phyloP scores from a whole-genome alignment of 2,329 filamentous ascomycete species.

The Fusarium virguliforme region DNA sequence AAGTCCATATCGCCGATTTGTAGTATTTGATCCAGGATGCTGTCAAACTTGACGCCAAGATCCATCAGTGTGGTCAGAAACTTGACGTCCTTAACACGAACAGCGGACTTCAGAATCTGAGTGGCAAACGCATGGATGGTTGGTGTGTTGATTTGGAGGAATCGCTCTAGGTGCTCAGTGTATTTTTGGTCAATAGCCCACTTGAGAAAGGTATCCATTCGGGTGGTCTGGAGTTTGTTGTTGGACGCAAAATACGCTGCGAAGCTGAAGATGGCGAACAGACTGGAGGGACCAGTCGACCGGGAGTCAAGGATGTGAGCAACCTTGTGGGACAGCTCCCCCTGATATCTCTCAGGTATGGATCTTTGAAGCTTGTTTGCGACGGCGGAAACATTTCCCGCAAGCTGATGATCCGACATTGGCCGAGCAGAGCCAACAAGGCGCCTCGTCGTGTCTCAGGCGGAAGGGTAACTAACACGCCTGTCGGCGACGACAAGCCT shows the following conservation, averaged over 20 bases:
- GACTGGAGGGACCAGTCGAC: conserved; percentile 1
- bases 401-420: neutral
- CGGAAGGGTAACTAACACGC: neutral
- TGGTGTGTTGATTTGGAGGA: conserved; percentile 7
- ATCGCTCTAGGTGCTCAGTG: neutral
- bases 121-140: conserved; percentile 13
- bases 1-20: neutral
- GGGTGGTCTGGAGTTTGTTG: neutral
- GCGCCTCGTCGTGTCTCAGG: conserved; percentile 2
- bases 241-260: conserved; percentile 8
- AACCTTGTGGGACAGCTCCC: conserved; percentile 4
- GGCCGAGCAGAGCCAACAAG: conserved; percentile 1
- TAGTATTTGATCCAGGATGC: neutral
- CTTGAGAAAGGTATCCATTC: conserved; percentile 1
- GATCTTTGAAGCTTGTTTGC: neutral
- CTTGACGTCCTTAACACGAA: conserved; percentile 4
- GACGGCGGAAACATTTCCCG: neutral
- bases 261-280: neutral
- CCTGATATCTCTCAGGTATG: conserved; percentile 4
- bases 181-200: conserved; percentile 7
- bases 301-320: neutral
- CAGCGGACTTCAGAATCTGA: conserved; percentile 11
- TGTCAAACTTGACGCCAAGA: conserved; percentile 7
- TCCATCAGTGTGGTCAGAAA: conserved; percentile 11
- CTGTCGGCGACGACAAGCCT: neutral